phyloP scores from a whole-genome alignment of 768 basidiomycete genomes.

The Exsudoporus frostii region DNA sequence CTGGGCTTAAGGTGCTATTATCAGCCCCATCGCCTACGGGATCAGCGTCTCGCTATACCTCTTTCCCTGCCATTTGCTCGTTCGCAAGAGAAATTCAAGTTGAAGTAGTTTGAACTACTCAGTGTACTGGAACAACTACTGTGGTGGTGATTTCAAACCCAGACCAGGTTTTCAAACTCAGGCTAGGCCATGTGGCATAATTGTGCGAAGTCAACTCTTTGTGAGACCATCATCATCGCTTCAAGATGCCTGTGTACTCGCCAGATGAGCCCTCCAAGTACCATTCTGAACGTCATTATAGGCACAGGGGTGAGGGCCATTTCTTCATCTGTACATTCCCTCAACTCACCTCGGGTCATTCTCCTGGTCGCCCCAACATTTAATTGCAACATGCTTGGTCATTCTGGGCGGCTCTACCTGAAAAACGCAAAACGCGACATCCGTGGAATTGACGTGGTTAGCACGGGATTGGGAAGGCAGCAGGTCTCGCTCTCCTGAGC shows the following conservation, averaged over 20 bases:
- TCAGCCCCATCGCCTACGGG: too few species aligned
- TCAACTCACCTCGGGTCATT: constrained; percentile 21
- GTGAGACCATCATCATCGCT: background rate
- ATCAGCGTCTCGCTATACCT: too few species aligned
- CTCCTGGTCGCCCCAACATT: constrained; percentile 26
- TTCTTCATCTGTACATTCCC: background rate
- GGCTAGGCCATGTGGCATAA: too few species aligned
- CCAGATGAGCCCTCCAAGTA: constrained; percentile 7
- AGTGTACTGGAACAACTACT: too few species aligned
- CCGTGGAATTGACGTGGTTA: constrained; percentile 1
- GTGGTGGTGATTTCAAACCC: too few species aligned
- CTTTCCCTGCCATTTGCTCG: too few species aligned
- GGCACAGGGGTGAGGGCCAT: constrained; percentile 25
- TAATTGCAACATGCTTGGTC: constrained; percentile 4
- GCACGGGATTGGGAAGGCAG: constrained; percentile 20
- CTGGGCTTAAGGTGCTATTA: too few species aligned
- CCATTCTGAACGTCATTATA: constrained; percentile 8
- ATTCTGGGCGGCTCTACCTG: constrained; percentile 17
- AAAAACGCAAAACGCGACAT: constrained; percentile 2
- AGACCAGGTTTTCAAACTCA: too few species aligned
- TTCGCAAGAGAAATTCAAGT: too few species aligned
- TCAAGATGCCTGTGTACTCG: constrained; percentile 12
- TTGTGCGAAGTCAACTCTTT: background rate
- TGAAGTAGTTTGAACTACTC: too few species aligned
- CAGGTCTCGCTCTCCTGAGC: constrained; percentile 26